These are phyloP conservation scores for Diatrype stigma DNA, from an alignment of 2,329 filamentous ascomycete species.

Conservation along the genomic window DNA sequence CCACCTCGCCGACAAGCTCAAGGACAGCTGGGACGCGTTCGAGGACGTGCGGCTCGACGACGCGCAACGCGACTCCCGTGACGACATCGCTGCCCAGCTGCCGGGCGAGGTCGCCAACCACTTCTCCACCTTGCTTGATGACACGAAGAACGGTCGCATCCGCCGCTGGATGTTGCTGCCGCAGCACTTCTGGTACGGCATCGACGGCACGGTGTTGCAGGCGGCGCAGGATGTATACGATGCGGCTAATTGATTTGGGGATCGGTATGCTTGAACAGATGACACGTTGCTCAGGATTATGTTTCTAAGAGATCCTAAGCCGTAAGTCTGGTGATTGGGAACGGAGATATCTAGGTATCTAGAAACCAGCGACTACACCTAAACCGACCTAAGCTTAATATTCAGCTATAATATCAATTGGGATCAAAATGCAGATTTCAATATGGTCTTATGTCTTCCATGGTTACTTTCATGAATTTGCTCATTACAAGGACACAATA, in stretches of 20 bases:
- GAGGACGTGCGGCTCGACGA: slow-evolving; percentile 10
- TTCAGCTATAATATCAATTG: too few relatives aligned
- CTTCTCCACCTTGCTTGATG: slow-evolving; percentile 8
- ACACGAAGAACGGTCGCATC: slow-evolving; percentile 9
- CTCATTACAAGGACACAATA: too few relatives aligned
- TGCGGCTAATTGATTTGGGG: not conserved
- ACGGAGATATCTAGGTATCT: too few relatives aligned
- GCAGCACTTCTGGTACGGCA: slow-evolving; percentile 18
- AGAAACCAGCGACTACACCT: too few relatives aligned
- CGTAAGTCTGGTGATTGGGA: too few relatives aligned
- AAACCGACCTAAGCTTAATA: too few relatives aligned
- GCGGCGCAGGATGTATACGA: not conserved
- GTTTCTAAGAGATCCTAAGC: too few relatives aligned
- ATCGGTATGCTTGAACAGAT: too few relatives aligned
- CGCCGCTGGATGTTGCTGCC: slow-evolving; percentile 16
- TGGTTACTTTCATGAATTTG: too few relatives aligned
- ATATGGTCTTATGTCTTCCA: too few relatives aligned
- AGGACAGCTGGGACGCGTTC: slow-evolving; percentile 10
- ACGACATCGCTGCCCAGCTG: slow-evolving; percentile 6
- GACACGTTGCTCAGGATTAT: too few relatives aligned
- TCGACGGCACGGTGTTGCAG: slow-evolving; percentile 10
- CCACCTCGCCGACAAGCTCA: slow-evolving; percentile 8
- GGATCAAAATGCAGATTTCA: too few relatives aligned
- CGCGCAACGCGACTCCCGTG: slow-evolving; percentile 10
- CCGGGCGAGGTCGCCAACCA: slow-evolving; percentile 9